These are phyloP conservation scores for Kandelia obovata DNA, from an alignment of 345 rosid species.

Conservation along the genomic window DNA sequence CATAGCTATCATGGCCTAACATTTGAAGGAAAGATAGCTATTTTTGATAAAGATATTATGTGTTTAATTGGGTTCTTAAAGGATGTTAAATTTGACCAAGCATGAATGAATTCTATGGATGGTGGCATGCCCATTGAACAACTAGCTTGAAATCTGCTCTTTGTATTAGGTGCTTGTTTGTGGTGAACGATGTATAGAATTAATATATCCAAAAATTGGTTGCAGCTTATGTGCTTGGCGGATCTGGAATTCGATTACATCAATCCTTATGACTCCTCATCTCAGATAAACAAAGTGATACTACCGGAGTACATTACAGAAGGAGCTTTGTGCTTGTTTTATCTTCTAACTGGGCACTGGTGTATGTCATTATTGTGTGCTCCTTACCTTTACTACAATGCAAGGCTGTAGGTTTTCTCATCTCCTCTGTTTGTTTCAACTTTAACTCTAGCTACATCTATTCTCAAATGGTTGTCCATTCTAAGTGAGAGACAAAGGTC, in stretches of 20 bases:
- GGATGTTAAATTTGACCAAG: too few species aligned
- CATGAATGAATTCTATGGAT: too few species aligned
- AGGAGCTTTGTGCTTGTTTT: conserved; percentile 33
- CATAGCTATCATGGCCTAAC: too few species aligned
- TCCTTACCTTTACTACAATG: conserved; percentile 38
- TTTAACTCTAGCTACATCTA: neutral
- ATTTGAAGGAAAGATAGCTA: too few species aligned
- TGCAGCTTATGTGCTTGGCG: conserved; percentile 47
- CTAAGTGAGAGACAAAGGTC: neutral
- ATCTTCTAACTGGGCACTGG: conserved; percentile 45
- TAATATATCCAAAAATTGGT: neutral
- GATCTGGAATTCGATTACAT: conserved; percentile 45
- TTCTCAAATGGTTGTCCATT: conserved; percentile 1
- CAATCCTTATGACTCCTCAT: conserved; percentile 40
- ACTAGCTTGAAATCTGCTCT: neutral
- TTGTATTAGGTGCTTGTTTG: neutral
- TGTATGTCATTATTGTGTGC: conserved; percentile 34
- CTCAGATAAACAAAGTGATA: conserved; percentile 34
- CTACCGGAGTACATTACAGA: conserved; percentile 37
- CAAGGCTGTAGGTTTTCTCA: conserved; percentile 32
- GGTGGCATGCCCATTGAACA: neutral
- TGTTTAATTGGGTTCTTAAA: too few species aligned
- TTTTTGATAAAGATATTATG: too few species aligned
- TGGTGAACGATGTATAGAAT: neutral
- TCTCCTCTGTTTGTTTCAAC: neutral